phyloP scores from a whole-genome alignment of 2,329 filamentous ascomycete species.

The Exserohilum turcica region DNA sequence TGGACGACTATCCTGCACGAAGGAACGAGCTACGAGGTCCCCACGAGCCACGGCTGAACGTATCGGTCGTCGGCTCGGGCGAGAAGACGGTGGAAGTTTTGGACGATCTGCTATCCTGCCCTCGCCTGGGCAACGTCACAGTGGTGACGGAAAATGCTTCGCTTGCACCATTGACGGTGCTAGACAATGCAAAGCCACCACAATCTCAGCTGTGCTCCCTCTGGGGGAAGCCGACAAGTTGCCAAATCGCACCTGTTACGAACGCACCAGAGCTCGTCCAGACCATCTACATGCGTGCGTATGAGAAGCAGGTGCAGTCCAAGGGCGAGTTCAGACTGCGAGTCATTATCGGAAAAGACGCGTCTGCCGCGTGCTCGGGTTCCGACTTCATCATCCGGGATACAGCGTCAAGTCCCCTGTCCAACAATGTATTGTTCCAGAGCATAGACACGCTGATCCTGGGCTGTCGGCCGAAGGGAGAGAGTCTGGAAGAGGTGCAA shows the following conservation, averaged over 20 bases:
- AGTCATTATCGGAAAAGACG: conserved; percentile 34
- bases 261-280: conserved; percentile 40
- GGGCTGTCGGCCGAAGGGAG: conserved; percentile 43
- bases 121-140: conserved; percentile 43
- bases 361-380: conserved; percentile 28
- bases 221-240: conserved; percentile 39
- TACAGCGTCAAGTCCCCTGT: conserved; percentile 19
- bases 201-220: conserved; percentile 43
- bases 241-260: conserved; percentile 23
- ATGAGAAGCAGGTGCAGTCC: conserved; percentile 44
- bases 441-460: conserved; percentile 41
- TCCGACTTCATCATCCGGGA: conserved; percentile 42
- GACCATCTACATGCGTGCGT: conserved; percentile 42
- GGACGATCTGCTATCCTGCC: conserved; percentile 42
- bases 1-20: conserved; percentile 38
- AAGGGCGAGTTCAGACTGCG: conserved; percentile 39
- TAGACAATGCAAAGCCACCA: conserved; percentile 33
- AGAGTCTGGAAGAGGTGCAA: conserved; percentile 46
- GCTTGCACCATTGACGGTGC: conserved; percentile 35
- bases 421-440: conserved; percentile 33
- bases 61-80: conserved; percentile 40
- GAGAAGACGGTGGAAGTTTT: conserved; percentile 37
- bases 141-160: conserved; percentile 42
- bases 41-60: conserved; percentile 37
- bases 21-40: conserved; percentile 37